Conservation (phyloP, 208 protist genomes). For the Acanthamoeba sp. region DNA sequence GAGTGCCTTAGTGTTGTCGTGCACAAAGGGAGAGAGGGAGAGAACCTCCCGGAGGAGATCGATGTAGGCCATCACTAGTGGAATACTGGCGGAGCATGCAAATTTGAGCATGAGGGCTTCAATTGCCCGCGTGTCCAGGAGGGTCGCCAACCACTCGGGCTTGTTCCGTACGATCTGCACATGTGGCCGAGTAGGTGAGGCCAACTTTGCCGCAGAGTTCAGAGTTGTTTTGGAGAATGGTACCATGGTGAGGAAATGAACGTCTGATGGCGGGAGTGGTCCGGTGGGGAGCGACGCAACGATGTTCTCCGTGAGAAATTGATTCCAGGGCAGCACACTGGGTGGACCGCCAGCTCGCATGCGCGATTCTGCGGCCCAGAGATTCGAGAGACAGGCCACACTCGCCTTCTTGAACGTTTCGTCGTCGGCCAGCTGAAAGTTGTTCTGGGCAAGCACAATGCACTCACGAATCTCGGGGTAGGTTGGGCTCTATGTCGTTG, state of each 20-base stretch:
- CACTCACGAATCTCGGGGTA: not conserved
- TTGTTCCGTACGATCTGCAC: not conserved
- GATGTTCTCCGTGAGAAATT: conserved; percentile 11
- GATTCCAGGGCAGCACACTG: not conserved
- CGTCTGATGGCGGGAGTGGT: not conserved
- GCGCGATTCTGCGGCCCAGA: not conserved
- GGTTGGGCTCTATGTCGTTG: not conserved
- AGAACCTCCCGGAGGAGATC: not conserved
- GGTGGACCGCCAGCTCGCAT: not conserved
- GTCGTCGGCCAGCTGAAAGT: not conserved
- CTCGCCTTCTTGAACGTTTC: not conserved
- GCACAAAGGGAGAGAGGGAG: not conserved
- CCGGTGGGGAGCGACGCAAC: not conserved
- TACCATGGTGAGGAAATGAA: not conserved
- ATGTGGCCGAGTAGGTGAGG: no score
- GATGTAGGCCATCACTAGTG: not conserved
- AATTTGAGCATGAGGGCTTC: conserved; percentile 9
- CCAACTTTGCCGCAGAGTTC: no score
- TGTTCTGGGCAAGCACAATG: not conserved
- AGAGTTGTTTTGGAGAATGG: no score
- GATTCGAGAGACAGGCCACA: not conserved
- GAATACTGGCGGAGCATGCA: not conserved
- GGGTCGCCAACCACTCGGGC: not conserved
- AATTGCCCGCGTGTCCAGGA: not conserved
- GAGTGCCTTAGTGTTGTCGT: not conserved